A percentile compares a stretch with the other conserved stretches of the same genome.
phyloP scores from a whole-genome alignment of 1,284 basidiomycete species.

The Naganishia sp. region DNA sequence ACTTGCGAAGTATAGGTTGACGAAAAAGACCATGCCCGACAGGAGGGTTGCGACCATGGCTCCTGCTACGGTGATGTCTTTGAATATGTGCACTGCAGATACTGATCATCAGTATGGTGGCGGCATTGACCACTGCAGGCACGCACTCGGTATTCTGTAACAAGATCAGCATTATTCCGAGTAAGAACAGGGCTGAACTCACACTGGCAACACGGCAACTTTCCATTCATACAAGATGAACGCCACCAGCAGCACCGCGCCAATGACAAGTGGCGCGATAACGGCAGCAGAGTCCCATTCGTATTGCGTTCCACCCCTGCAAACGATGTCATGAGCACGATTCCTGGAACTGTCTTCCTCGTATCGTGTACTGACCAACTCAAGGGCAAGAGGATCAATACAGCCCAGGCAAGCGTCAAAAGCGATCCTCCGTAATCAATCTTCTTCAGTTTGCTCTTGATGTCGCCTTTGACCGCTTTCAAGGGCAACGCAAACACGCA shows the following conservation, averaged over 20 bases:
- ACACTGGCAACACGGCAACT: slow-evolving; percentile 64
- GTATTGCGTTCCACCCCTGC: slow-evolving; percentile 65
- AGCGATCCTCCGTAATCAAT: slow-evolving; percentile 67
- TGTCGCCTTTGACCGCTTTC: slow-evolving; percentile 64
- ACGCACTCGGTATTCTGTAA: slow-evolving; percentile 28
- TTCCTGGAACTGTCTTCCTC: not conserved
- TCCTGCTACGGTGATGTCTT: slow-evolving; percentile 66
- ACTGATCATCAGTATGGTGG: not conserved
- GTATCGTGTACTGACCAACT: slow-evolving; percentile 62
- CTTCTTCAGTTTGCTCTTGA: slow-evolving; percentile 63
- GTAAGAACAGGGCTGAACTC: slow-evolving; percentile 38
- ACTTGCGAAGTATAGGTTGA: slow-evolving; percentile 45
- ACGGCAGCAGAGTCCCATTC: slow-evolving; percentile 68
- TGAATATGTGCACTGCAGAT: slow-evolving; percentile 70
- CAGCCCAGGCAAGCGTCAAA: slow-evolving; percentile 64
- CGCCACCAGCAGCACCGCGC: slow-evolving; percentile 59
- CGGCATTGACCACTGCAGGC: not conserved
- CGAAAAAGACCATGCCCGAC: slow-evolving; percentile 58
- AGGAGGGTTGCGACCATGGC: slow-evolving; percentile 68
- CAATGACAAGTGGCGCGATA: slow-evolving; percentile 64
- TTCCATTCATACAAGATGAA: slow-evolving; percentile 75
- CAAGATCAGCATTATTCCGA: no score
- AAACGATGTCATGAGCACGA: slow-evolving; percentile 18
- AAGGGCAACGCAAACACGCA: slow-evolving; percentile 67
- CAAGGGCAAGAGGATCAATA: slow-evolving; percentile 66